Evolutionary conservation across 192 early-diverging fungal genomes (phyloP), one percentile per base, ranked within the genome.

Genomic region (Gigaspora rosea): DNA sequence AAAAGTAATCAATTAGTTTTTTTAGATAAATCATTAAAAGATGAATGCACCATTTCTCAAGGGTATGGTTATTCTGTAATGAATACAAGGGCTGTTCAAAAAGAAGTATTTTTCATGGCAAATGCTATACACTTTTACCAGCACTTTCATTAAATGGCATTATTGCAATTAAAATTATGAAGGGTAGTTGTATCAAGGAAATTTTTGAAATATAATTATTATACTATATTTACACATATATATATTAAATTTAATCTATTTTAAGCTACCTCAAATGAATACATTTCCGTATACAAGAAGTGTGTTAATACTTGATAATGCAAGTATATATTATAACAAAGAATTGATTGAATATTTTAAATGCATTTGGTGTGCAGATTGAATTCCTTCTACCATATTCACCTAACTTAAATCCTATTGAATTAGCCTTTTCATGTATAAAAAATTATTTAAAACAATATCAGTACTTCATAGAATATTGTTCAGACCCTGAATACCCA

Each of bases 381-480:
- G 48, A 57, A 54, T 72, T 57, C 57, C 51, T 72, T 8, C 71
- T 27, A 18, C 52, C 70, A 13, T 72, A 72, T 57, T 72, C 52
- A 1, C 51, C 70, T 41, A 51, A 72, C 7, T 56, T 72, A 27
- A 72, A 72, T 56, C 51, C 52, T 16, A 72, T 72, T 57, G 70
- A 72, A 15, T 32, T 51, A 32, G 49, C 70, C 8, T 72, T 72
- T 72, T 15, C 22, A 35, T 9, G 8, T 33, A 72, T 72, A 7
- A 72, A 72, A 58, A 33, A 32, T 32, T 72, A 20, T 54, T 11
- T 72, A 22, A 54, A 33, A 47, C 20, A 33, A n/a, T 32, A 72
- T 72, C 13, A n/a, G 18, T 36, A 56, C 13, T 72, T 72, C 57
- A 18, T 72, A 8, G 50, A 48, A 18, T 27, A n/a, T 32, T 47